Evolutionary conservation across 805 yeast species (phyloP), one percentile per base, ranked within the genome.

Genomic region (Komagataella mondaviorum): DNA sequence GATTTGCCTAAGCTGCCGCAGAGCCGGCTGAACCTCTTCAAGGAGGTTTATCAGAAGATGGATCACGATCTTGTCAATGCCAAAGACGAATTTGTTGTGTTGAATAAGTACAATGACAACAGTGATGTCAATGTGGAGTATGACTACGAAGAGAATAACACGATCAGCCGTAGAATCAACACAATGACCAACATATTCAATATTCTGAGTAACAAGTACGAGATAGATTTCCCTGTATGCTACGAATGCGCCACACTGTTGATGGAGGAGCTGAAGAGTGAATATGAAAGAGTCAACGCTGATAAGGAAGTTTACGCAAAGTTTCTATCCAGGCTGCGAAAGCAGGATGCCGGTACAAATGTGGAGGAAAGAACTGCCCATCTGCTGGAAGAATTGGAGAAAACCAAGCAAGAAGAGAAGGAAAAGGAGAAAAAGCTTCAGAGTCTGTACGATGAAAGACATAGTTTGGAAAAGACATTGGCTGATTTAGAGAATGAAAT

Each of bases 211-310:
- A 82, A 93, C 1, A 83, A 85, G 54, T 82, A 83, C 50, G 88
- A 83, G 54, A 74, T 91, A 14, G 95, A 88, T 55, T 81, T 80
- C 60, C 99, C 99, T 0, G 79, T 93, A 14, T 91, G 98, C 59
- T 73, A 74, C 22, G 97, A 90, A 47, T 93, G 99, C 64, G 85
- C 93, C 6, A 78, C 75, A 46, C 63, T 74, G 18, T 65, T 91
- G 23, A 70, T 85, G 8, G 80, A 77, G 7, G 82, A 81, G 52
- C 72, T 88, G 63, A 83, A 81, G 59, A 63, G 69, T 10, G 82
- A 82, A 57, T 85, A 85, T 62, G 91, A 85, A 54, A 85, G 80
- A 51, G 76, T 83, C 4, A 77, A 84, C 17, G 75, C 74, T 55
- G 96, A 91, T 59, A 80, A 91, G 55, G 96, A 89, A 49, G 75